phyloP scores from a whole-genome alignment of 306 rosid genomes.

The Cucurbita moschata region DNA sequence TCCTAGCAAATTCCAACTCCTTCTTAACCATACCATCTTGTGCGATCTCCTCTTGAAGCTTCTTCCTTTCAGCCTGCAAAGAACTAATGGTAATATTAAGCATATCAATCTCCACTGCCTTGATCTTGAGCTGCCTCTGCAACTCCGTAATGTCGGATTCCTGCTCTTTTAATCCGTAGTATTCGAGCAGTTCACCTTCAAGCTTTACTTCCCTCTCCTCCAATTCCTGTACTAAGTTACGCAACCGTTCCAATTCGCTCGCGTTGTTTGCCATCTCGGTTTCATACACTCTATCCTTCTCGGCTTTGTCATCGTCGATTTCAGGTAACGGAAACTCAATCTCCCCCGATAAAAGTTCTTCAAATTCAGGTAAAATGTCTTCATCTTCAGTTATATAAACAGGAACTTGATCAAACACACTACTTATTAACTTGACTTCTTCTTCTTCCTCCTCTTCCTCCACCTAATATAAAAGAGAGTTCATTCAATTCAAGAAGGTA shows the following conservation, averaged over 20 bases:
- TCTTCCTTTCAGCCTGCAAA: slow-evolving; percentile 81
- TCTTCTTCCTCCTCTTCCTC: slow-evolving; percentile 74
- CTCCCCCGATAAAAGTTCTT: slow-evolving; percentile 83
- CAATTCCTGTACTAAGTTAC: slow-evolving; percentile 57
- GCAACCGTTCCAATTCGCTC: slow-evolving; percentile 56
- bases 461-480: slow-evolving; percentile 16
- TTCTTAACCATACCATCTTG: slow-evolving; percentile 45
- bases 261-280: slow-evolving; percentile 71
- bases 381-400: slow-evolving; percentile 28
- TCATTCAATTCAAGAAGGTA: slow-evolving; percentile 8
- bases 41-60: slow-evolving; percentile 69
- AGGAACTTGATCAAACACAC: slow-evolving; percentile 50
- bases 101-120: slow-evolving; percentile 70
- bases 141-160: slow-evolving; percentile 71
- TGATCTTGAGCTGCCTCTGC: slow-evolving; percentile 77
- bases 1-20: slow-evolving; percentile 79
- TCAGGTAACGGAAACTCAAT: slow-evolving; percentile 54
- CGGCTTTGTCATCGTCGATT: slow-evolving; percentile 16
- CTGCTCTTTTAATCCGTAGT: slow-evolving; percentile 91
- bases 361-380: slow-evolving; percentile 73
- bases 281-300: slow-evolving; percentile 49
- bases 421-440: slow-evolving; percentile 76
- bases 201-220: slow-evolving; percentile 98
- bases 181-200: slow-evolving; percentile 92
- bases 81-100: slow-evolving; percentile 77